Percentiles rank a stretch among this genome's conserved stretches.
These are phyloP conservation scores for Allomyces macrogynus DNA, from an alignment of 192 early-diverging fungal genomes.

Conservation along the genomic window DNA sequence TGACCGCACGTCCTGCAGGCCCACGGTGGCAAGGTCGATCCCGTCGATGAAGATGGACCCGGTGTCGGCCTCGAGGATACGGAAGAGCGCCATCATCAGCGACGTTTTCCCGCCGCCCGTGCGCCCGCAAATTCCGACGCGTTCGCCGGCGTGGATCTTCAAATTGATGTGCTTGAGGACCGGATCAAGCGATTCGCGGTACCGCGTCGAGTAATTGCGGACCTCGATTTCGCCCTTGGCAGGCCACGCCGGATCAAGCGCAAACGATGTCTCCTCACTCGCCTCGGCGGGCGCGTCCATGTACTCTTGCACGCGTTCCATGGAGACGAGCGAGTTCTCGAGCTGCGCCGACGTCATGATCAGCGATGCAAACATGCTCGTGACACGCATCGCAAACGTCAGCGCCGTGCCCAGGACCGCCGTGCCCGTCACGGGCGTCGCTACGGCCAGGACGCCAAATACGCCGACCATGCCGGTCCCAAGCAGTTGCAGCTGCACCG, in stretches of 20 bases:
- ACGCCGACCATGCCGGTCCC: too few species aligned
- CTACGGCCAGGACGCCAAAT: too few species aligned
- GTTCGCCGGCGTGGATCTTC: slow-evolving; percentile 40
- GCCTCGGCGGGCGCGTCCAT: slow-evolving; percentile 61
- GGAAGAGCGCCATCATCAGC: slow-evolving; percentile 48
- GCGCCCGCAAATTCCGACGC: slow-evolving; percentile 82
- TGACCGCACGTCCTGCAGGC: slow-evolving; percentile 57
- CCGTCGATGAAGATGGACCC: slow-evolving; percentile 57
- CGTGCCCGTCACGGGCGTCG: slow-evolving; percentile 6
- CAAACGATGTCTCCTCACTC: slow-evolving; percentile 10
- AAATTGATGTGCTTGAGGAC: slow-evolving; percentile 64
- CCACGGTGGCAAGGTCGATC: slow-evolving; percentile 49
- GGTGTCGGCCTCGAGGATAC: slow-evolving; percentile 47
- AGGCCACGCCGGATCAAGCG: slow-evolving; percentile 46
- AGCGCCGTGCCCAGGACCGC: slow-evolving; percentile 27
- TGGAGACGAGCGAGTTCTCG: slow-evolving; percentile 32
- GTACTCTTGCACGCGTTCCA: slow-evolving; percentile 79
- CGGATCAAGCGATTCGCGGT: slow-evolving; percentile 50
- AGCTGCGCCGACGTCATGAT: slow-evolving; percentile 30
- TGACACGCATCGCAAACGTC: slow-evolving; percentile 30
- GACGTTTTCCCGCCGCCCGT: slow-evolving; percentile 74
- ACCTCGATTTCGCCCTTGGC: slow-evolving; percentile 44
- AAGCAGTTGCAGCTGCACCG: too few species aligned
- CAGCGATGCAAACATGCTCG: slow-evolving; percentile 21
- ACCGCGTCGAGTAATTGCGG: slow-evolving; percentile 44